These are phyloP conservation scores for Alternaria consortialis DNA, from an alignment of 2,329 filamentous ascomycete genomes.

Conservation along the genomic window DNA sequence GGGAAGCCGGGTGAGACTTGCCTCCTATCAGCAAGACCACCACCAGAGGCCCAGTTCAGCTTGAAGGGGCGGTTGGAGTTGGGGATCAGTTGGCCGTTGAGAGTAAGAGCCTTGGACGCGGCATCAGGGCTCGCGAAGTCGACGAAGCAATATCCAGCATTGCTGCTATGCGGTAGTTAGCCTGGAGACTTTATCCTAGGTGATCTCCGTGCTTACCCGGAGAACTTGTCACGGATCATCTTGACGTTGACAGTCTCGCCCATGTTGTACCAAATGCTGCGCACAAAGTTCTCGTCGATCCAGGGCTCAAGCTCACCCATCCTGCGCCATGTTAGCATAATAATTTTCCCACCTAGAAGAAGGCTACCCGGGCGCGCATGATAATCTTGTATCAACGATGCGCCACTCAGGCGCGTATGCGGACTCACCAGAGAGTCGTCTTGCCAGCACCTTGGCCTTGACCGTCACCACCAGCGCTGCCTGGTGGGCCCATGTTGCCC, in stretches of 20 bases:
- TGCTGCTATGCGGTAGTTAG: conserved; percentile 74
- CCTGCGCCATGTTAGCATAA: conserved; percentile 63
- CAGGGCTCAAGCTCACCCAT: conserved; percentile 99
- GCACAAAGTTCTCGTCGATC: conserved; percentile 99
- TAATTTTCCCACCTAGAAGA: neutral
- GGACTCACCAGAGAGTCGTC: conserved; percentile 63
- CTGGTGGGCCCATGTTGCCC: conserved; percentile 57
- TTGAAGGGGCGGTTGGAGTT: conserved; percentile 97
- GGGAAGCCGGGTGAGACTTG: conserved; percentile 53
- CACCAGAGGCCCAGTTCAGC: conserved; percentile 98
- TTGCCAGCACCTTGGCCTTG: conserved; percentile 56
- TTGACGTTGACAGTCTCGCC: conserved; percentile 97
- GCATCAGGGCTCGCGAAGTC: conserved; percentile 86
- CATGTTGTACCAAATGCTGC: conserved; percentile 92
- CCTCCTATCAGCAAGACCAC: conserved; percentile 93
- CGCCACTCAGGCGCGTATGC: conserved; percentile 2
- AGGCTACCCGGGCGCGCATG: neutral
- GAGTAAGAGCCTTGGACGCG: conserved; percentile 86
- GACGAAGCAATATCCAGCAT: conserved; percentile 98
- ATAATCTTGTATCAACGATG: conserved; percentile 1
- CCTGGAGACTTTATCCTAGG: conserved; percentile 21
- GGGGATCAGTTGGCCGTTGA: conserved; percentile 89
- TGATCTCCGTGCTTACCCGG: conserved; percentile 71
- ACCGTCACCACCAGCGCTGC: conserved; percentile 45
- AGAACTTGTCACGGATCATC: conserved; percentile 99